Percentiles rank a stretch among this genome's conserved stretches.
These are phyloP conservation scores for Amorphotheca resinae DNA, from an alignment of 495 filamentous ascomycete species.

Conservation along the genomic window DNA sequence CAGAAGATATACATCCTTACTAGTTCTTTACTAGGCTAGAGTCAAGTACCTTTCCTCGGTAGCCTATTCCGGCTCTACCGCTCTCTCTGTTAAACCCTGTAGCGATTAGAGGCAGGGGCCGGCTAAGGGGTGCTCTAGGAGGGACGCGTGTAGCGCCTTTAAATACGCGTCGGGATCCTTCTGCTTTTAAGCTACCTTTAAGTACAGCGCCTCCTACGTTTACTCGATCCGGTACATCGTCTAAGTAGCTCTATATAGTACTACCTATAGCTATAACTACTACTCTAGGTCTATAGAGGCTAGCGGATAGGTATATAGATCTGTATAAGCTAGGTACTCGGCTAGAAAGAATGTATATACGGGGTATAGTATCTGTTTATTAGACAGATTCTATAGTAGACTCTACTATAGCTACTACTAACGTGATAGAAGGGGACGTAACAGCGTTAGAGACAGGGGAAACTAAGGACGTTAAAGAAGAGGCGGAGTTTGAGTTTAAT, in stretches of 20 bases:
- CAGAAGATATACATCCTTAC: slow-evolving; percentile 1
- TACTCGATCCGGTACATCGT: too few species aligned
- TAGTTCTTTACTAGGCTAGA: not conserved
- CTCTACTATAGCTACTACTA: too few species aligned
- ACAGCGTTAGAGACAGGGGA: too few species aligned
- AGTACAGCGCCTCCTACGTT: not conserved
- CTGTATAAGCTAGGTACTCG: not conserved
- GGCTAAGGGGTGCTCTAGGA: not conserved
- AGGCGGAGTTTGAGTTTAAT: too few species aligned
- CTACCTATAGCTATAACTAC: too few species aligned
- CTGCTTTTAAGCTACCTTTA: not conserved
- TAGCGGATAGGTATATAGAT: not conserved
- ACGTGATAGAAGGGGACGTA: too few species aligned
- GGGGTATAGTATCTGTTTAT: too few species aligned
- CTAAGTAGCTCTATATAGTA: too few species aligned
- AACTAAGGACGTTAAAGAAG: too few species aligned
- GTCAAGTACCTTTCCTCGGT: not conserved
- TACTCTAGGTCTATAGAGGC: too few species aligned
- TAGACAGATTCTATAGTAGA: too few species aligned
- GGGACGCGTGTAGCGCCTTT: not conserved
- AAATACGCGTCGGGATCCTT: not conserved
- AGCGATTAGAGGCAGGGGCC: not conserved
- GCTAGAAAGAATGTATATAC: too few species aligned
- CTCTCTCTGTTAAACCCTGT: not conserved
- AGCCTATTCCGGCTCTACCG: not conserved